These are phyloP conservation scores for Ciborinia camelliae DNA, from an alignment of 2,329 filamentous ascomycete genomes.

Conservation along the genomic window DNA sequence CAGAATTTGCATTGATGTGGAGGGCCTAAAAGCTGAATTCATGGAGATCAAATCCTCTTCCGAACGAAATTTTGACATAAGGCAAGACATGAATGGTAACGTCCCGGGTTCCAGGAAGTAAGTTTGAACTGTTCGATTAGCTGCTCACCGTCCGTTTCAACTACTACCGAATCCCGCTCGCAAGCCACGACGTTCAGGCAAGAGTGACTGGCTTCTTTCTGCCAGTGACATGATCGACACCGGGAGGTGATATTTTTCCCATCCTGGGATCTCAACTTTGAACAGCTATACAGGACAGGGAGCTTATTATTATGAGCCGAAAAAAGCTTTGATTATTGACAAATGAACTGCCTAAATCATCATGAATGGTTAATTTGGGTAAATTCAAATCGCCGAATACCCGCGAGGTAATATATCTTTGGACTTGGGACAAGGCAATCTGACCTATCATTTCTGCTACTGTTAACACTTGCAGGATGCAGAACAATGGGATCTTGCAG, in stretches of 20 bases:
- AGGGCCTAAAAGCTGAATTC: slow-evolving; percentile 15
- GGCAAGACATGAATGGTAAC: slow-evolving; percentile 11
- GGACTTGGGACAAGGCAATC: slow-evolving; percentile 4
- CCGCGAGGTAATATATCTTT: slow-evolving; percentile 11
- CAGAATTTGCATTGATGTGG: slow-evolving; percentile 12
- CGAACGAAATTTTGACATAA: slow-evolving; percentile 1
- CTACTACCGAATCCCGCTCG: slow-evolving; percentile 10
- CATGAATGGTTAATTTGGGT: neutral
- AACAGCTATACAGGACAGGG: slow-evolving; percentile 6
- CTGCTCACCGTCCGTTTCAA: slow-evolving; percentile 14
- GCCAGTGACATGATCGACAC: slow-evolving; percentile 19
- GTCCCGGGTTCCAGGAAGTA: neutral
- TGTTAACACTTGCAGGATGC: slow-evolving; percentile 16
- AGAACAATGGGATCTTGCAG: slow-evolving; percentile 18
- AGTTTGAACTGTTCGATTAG: slow-evolving; percentile 10
- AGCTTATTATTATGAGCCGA: neutral
- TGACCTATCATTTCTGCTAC: slow-evolving; percentile 11
- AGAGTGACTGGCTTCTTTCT: slow-evolving; percentile 11
- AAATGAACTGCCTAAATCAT: neutral
- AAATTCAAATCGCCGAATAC: slow-evolving; percentile 13
- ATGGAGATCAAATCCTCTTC: slow-evolving; percentile 8
- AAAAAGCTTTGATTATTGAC: slow-evolving; percentile 4
- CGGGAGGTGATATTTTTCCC: slow-evolving; percentile 16
- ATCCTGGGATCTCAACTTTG: too few relatives aligned
- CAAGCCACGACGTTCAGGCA: slow-evolving; percentile 18